These are phyloP conservation scores for Diplodia scrobiculata DNA, from an alignment of 2,329 filamentous ascomycete species.

Conservation along the genomic window DNA sequence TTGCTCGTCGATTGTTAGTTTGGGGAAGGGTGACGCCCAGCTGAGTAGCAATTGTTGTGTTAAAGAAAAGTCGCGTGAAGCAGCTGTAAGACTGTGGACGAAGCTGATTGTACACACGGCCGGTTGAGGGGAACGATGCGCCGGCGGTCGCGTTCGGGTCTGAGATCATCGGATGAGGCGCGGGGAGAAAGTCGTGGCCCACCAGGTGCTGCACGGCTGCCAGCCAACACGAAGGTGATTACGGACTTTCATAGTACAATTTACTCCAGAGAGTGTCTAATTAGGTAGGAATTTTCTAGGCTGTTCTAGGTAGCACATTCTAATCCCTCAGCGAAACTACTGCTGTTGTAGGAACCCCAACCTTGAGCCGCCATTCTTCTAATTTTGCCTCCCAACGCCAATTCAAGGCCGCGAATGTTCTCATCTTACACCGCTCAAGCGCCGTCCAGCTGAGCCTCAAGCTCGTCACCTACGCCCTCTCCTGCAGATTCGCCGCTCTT, in stretches of 20 bases:
- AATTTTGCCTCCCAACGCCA: background rate
- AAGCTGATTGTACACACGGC: background rate
- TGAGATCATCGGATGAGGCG: background rate
- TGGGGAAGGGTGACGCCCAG: background rate
- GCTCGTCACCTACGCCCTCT: conserved; percentile 60
- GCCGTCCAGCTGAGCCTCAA: conserved; percentile 60
- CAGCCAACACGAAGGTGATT: background rate
- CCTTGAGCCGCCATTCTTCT: background rate
- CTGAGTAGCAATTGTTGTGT: background rate
- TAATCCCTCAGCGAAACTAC: conserved; percentile 4
- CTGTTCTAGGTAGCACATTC: background rate
- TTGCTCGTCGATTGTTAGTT: background rate
- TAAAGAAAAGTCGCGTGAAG: background rate
- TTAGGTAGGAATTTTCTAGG: conserved; percentile 12
- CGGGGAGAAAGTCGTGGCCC: conserved; percentile 5
- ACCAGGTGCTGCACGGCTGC: no score
- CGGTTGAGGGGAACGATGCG: background rate
- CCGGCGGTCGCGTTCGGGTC: conserved; percentile 2
- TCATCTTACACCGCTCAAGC: conserved; percentile 8
- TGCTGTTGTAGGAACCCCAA: background rate
- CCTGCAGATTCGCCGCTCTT: conserved; percentile 59
- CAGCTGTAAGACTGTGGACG: background rate
- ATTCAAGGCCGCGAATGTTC: background rate
- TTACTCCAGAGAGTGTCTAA: background rate
- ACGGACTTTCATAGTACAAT: background rate